Evolutionary conservation across 164 flowering plant species (phyloP).

Genomic region (Taxillus chinensis): DNA sequence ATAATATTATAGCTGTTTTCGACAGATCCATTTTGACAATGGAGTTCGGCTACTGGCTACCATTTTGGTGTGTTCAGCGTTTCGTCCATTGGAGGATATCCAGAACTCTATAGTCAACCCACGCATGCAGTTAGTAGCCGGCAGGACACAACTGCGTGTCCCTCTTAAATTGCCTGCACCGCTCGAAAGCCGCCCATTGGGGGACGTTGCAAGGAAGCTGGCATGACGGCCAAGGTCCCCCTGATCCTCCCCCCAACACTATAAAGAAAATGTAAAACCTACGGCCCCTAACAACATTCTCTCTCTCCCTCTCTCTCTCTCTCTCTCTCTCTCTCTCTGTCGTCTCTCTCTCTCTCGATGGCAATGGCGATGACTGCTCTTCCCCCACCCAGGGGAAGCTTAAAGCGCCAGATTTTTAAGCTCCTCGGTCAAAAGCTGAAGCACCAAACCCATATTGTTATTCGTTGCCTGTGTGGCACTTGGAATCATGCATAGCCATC

Average conservation of each 20-base stretch:
- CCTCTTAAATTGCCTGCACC: neutral
- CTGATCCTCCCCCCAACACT: neutral
- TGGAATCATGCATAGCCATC: too few species aligned
- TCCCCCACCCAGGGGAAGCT: slow-evolving; percentile 17
- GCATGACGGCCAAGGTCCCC: slow-evolving; percentile 14
- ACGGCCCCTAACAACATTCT: neutral
- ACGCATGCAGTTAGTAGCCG: too few species aligned
- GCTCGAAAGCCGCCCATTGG: neutral
- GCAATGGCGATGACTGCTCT: neutral
- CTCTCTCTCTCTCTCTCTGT: neutral
- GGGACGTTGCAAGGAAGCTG: slow-evolving; percentile 8
- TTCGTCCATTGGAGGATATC: too few species aligned
- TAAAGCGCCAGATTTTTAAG: slow-evolving; percentile 15
- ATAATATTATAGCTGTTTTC: too few species aligned
- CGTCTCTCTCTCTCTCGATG: neutral
- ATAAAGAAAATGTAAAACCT: neutral
- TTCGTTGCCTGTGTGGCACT: neutral
- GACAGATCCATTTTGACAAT: too few species aligned
- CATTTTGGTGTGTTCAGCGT: too few species aligned
- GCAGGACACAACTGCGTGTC: too few species aligned
- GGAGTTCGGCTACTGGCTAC: too few species aligned
- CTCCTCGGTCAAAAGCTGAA: slow-evolving; percentile 6
- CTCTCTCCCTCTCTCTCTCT: neutral
- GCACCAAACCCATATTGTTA: neutral
- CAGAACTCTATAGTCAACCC: too few species aligned